Percentiles rank a stretch among this genome's conserved stretches.
Conservation (phyloP, 2,329 filamentous ascomycete genomes). For the Penicillium janthinellum region DNA sequence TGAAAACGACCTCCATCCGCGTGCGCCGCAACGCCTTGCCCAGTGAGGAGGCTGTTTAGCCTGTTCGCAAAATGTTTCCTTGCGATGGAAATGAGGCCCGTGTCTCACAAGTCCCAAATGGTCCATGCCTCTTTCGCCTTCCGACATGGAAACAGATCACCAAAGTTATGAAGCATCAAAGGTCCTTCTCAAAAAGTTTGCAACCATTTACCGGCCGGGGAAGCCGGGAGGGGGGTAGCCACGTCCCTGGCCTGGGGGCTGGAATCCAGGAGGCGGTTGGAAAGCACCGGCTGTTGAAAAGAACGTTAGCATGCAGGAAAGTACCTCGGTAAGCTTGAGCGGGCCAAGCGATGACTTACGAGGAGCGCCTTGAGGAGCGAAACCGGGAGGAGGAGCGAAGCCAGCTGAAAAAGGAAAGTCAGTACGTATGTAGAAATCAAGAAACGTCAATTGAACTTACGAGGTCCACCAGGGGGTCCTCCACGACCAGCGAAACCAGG, state of each 20-base stretch:
- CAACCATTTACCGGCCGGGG: slow-evolving; percentile 43
- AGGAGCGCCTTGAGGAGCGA: slow-evolving; percentile 48
- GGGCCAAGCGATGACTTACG: slow-evolving; percentile 40
- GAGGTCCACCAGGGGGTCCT: slow-evolving; percentile 53
- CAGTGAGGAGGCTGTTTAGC: slow-evolving; percentile 35
- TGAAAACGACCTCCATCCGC: slow-evolving; percentile 39
- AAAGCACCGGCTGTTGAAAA: slow-evolving; percentile 50
- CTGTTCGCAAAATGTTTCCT: slow-evolving; percentile 23
- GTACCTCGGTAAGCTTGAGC: not conserved
- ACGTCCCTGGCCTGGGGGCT: slow-evolving; percentile 62
- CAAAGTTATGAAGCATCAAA: slow-evolving; percentile 27
- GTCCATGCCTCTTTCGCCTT: slow-evolving; percentile 13
- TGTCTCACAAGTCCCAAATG: slow-evolving; percentile 12
- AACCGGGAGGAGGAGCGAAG: slow-evolving; percentile 52
- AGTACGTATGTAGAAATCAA: slow-evolving; percentile 11
- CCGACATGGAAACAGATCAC: slow-evolving; percentile 24
- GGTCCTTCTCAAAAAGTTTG: slow-evolving; percentile 23
- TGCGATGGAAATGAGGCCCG: slow-evolving; percentile 19
- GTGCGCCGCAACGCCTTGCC: slow-evolving; percentile 48
- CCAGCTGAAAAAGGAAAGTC: slow-evolving; percentile 41
- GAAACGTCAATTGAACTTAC: slow-evolving; percentile 47
- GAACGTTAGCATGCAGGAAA: slow-evolving; percentile 35
- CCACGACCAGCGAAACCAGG: slow-evolving; percentile 55
- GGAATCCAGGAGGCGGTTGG: slow-evolving; percentile 71
- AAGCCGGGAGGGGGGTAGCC: slow-evolving; percentile 56